Evolutionary conservation across 1,284 basidiomycete species (phyloP), one percentile per base, ranked within the genome.

Genomic region (Sporisorium scitamineum): DNA sequence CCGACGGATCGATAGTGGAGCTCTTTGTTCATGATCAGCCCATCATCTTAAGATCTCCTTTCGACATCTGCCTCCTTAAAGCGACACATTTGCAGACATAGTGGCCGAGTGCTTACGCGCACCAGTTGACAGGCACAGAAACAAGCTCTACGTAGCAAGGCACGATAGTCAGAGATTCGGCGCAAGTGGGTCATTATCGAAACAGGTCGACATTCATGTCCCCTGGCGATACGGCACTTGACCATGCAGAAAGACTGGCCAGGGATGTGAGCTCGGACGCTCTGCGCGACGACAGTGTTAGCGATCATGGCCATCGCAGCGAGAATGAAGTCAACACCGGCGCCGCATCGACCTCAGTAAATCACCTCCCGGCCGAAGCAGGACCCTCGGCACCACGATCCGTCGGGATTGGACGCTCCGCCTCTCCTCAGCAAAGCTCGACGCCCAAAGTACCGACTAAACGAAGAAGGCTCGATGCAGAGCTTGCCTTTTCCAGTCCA

Each of bases 401-500:
- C 48, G 42, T 52, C 47, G 54, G 51, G 48, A 54, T 37, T 34
- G 50, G 26, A 44, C 39, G 61, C 39, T 59, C 69, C 44, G 42
- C 32, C n/a, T 66, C 63, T 22, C 56, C 60, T 22, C 59, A 51
- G n/a, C 54, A 58, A 44, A 22, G 18, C n/a, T 22, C 47, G 13
- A 66, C 59, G n/a, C 63, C 69, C 27, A 65, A 65, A 61, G 31
- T 42, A 13, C 62, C 69, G 11, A 44, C 61, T 11, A 81, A 81
- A 45, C 53, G 78, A 20, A 71, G 77, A n/a, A 52, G 76, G 37
- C 61, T 83, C 22, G 73, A 81, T 47, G 78, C 71, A 32, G 80
- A 81, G 45, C 63, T 84, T 20, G 72, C 75, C 18, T 84, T 84
- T 37, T 81, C 78, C 60, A 80, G 77, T 54, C 82, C 82, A 16